Evolutionary conservation across 1,284 basidiomycete species (phyloP).

Genomic region (Ganoderma lingzhi): DNA sequence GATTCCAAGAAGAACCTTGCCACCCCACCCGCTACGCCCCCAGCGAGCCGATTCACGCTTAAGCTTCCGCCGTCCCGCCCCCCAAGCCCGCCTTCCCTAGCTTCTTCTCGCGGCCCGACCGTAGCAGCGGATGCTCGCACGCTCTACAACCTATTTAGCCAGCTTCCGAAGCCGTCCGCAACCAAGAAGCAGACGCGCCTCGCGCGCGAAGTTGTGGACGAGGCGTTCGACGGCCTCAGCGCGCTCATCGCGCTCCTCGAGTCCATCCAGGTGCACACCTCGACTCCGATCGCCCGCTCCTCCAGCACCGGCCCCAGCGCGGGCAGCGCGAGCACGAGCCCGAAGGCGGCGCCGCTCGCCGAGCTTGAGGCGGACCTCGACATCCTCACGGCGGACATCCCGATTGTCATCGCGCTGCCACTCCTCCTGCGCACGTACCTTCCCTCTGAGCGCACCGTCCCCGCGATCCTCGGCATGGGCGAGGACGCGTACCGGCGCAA

Average conservation of each 20-base stretch:
- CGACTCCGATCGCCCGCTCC: constrained; percentile 11
- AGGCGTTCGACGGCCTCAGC: constrained; percentile 71
- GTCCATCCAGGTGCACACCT: constrained; percentile 44
- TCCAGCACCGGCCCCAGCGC: neutral
- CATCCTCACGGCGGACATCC: constrained; percentile 64
- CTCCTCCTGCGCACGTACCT: constrained; percentile 62
- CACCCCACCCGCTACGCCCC: constrained; percentile 66
- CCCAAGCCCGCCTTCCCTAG: constrained; percentile 58
- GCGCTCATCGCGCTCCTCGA: constrained; percentile 67
- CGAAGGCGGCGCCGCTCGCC: constrained; percentile 31
- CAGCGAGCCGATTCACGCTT: constrained; percentile 66
- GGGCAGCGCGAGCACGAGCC: neutral
- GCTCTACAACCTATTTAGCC: constrained; percentile 63
- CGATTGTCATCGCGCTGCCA: constrained; percentile 74
- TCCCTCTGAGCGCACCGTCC: constrained; percentile 55
- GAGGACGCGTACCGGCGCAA: constrained; percentile 71
- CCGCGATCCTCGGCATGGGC: constrained; percentile 61
- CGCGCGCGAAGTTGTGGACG: constrained; percentile 79
- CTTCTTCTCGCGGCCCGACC: constrained; percentile 45
- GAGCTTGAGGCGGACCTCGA: constrained; percentile 54
- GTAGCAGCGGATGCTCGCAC: constrained; percentile 65
- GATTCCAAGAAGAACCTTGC: constrained; percentile 53
- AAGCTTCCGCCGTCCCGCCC: constrained; percentile 76
- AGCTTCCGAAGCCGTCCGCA: constrained; percentile 66
- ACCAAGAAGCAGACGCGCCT: constrained; percentile 55